A percentile compares a stretch with the other conserved stretches of the same genome.
Evolutionary conservation across 192 early-diverging fungal species (phyloP).

Genomic region (Backusella westeae): DNA sequence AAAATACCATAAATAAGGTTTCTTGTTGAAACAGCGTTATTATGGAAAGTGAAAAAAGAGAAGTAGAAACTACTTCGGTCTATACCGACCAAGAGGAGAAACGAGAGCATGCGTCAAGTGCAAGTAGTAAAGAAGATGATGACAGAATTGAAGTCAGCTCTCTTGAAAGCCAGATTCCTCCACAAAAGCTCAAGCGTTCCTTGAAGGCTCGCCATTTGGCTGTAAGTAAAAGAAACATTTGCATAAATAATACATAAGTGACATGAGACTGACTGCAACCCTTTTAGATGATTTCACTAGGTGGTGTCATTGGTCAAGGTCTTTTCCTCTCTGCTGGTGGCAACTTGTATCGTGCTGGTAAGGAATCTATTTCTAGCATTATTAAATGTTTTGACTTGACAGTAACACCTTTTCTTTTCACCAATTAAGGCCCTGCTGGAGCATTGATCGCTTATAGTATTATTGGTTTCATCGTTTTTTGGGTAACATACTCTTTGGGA

Average conservation of each 20-base stretch:
- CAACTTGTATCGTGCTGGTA: slow-evolving; percentile 28
- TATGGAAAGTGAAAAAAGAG: slow-evolving; percentile 12
- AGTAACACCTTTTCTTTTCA: neutral
- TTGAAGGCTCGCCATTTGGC: slow-evolving; percentile 32
- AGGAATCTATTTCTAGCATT: neutral
- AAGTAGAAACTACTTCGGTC: neutral
- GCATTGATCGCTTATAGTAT: slow-evolving; percentile 61
- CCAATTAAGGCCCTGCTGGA: slow-evolving; percentile 66
- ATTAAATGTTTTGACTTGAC: neutral
- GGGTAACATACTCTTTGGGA: slow-evolving; percentile 45
- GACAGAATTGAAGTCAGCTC: neutral
- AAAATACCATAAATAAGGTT: neutral
- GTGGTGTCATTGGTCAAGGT: slow-evolving; percentile 35
- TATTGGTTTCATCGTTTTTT: slow-evolving; percentile 65
- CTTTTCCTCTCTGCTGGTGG: slow-evolving; percentile 30
- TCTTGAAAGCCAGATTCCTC: slow-evolving; percentile 13
- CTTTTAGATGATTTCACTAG: slow-evolving; percentile 30
- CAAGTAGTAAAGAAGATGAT: neutral
- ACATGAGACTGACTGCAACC: neutral
- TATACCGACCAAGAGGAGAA: neutral
- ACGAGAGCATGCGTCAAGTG: neutral
- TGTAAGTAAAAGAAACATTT: slow-evolving; percentile 9
- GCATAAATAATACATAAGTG: neutral
- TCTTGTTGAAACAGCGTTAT: neutral
- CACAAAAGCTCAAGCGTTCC: slow-evolving; percentile 11